Conservation (phyloP, 805 yeast species). For the Candida jianshihensis region DNA sequence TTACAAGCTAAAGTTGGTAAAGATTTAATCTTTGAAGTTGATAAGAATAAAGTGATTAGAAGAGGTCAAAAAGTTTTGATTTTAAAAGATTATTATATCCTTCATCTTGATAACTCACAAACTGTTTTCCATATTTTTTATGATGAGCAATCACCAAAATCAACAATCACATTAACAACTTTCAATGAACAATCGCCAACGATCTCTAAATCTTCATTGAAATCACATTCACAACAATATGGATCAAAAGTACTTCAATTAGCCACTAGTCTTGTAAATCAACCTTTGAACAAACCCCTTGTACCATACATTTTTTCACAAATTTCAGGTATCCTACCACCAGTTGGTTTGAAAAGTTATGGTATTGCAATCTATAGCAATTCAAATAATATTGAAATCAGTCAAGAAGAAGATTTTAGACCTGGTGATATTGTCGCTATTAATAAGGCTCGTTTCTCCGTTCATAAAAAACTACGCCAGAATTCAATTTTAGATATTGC, state of each 20-base stretch:
- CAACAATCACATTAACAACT: slow-evolving; percentile 34
- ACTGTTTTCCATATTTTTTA: slow-evolving; percentile 51
- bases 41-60: slow-evolving; percentile 45
- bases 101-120: slow-evolving; percentile 70
- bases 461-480: slow-evolving; percentile 49
- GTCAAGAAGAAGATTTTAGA: slow-evolving; percentile 52
- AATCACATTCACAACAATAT: slow-evolving; percentile 41
- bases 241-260: slow-evolving; percentile 45
- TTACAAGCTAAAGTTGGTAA: slow-evolving; percentile 34
- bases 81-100: slow-evolving; percentile 60
- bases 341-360: slow-evolving; percentile 60
- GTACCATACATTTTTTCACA: slow-evolving; percentile 30
- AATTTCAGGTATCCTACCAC: slow-evolving; percentile 39
- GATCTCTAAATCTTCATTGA: no score
- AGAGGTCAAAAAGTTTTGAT: slow-evolving; percentile 45
- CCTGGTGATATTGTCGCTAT: slow-evolving; percentile 85
- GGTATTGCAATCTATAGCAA: slow-evolving; percentile 70
- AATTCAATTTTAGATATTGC: slow-evolving; percentile 59
- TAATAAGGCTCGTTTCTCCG: slow-evolving; percentile 65
- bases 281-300: slow-evolving; percentile 20
- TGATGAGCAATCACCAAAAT: slow-evolving; percentile 46
- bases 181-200: no score
- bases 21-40: slow-evolving; percentile 60
- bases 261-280: slow-evolving; percentile 32
- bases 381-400: slow-evolving; percentile 38